Conservation (phyloP, 176 grass and related monocot genomes). For the maize (Zea mays) region DNA sequence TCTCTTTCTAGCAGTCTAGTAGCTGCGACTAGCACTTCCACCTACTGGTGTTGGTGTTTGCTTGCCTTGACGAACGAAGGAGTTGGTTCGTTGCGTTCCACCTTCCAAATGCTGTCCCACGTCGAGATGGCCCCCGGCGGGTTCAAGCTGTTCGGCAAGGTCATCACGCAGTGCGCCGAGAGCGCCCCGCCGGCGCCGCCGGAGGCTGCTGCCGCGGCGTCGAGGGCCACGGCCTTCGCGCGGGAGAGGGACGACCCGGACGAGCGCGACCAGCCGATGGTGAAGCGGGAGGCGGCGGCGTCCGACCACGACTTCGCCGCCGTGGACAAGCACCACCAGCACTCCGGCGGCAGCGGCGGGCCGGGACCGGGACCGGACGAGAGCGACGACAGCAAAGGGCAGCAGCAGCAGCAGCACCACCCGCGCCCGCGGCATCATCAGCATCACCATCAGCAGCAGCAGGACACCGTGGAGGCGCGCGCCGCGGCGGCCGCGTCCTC, state of each 20-base stretch:
- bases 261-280: constrained; percentile 16
- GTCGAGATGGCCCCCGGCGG: constrained; percentile 47
- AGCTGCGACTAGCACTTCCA: too few species aligned
- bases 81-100: too few species aligned
- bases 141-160: constrained; percentile 69
- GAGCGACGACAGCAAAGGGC: constrained; percentile 6
- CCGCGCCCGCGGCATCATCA: background rate
- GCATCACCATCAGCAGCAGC: background rate
- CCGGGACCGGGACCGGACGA: background rate
- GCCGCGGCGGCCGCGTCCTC: constrained; percentile 39
- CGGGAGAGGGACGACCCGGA: constrained; percentile 28
- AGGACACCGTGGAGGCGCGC: constrained; percentile 42
- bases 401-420: too few species aligned
- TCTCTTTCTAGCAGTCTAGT: too few species aligned
- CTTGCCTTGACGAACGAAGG: too few species aligned
- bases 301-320: background rate
- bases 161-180: constrained; percentile 53
- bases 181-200: background rate
- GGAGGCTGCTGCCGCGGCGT: too few species aligned
- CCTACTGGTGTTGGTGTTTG: too few species aligned
- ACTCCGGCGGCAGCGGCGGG: background rate
- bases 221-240: background rate
- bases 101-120: constrained; percentile 48
- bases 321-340: background rate
- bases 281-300: constrained; percentile 42